Percentiles rank a stretch among this genome's conserved stretches.
These are phyloP conservation scores for Erodium moschatum DNA, from an alignment of 441 rosid species.

Conservation along the genomic window DNA sequence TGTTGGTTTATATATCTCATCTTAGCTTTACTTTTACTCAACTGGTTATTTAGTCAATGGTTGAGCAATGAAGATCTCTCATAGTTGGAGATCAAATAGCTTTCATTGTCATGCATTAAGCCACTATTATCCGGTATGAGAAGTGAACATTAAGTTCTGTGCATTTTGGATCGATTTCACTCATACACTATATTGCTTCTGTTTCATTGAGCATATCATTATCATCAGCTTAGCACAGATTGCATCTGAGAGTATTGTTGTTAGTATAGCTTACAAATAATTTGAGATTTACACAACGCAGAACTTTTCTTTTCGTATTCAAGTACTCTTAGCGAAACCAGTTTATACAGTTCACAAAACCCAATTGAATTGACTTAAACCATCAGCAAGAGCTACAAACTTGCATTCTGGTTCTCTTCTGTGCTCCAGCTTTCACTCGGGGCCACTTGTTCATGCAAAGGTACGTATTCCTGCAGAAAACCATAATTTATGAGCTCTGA, in stretches of 20 bases:
- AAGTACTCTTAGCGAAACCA: neutral
- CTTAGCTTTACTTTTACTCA: neutral
- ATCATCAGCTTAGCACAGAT: neutral
- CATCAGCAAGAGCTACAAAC: slow-evolving; percentile 9
- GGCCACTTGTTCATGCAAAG: slow-evolving; percentile 29
- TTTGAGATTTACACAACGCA: neutral
- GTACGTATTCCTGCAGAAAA: slow-evolving; percentile 29
- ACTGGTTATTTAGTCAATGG: neutral
- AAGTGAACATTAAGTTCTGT: neutral
- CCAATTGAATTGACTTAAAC: neutral
- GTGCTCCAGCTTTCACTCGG: slow-evolving; percentile 27
- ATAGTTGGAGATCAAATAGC: neutral
- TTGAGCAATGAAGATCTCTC: neutral
- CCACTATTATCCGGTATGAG: neutral
- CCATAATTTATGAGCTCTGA: neutral
- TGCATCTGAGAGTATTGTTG: neutral
- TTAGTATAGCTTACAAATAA: neutral
- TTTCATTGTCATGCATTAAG: too few species aligned
- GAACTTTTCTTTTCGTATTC: neutral
- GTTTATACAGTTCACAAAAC: slow-evolving; percentile 4
- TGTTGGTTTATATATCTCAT: slow-evolving; percentile 1
- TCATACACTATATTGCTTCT: neutral
- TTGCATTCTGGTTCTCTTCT: slow-evolving; percentile 16
- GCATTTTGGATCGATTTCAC: neutral
- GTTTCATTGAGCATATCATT: neutral